Evolutionary conservation across 2,329 filamentous ascomycete species (phyloP), one percentile per base, ranked within the genome.

Genomic region (Sarocladium strictum): DNA sequence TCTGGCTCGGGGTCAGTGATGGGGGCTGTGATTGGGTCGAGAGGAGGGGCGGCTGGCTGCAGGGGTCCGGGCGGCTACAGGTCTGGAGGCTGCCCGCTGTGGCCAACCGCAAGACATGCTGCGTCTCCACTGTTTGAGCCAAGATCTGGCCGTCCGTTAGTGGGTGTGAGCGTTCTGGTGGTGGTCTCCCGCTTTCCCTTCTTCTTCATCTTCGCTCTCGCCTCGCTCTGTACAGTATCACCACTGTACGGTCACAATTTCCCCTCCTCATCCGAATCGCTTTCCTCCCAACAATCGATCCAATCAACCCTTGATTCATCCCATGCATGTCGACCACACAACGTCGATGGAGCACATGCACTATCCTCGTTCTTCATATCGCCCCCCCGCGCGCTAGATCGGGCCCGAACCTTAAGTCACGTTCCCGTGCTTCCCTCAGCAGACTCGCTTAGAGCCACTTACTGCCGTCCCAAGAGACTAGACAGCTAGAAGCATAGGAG

Each of bases 11-110:
- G 29, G 47, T 24, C 23, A 29, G 47, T 51, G 47, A 51, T 51
- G 47, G 47, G 47, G 47, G 47, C 27, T 12, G 47, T 51, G 47
- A 51, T 51, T 51, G 47, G 47, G 43, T 29, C 23, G 15, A n/a
- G 14, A 19, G 15, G 47, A 27, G 27, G 29, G 26, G 47, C 47
- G 47, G 47, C 35, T 35, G 47, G 27, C 27, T 19, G 27, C 47
- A 51, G 47, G 27, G 47, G 47, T 51, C 23, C n/a, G 27, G 47
- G 47, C 47, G 47, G 47, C 17, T 51, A 51, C 29, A 15, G 17
- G 12, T 29, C 15, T 29, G 24, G 29, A 5, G 3, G 11, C 17
- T 19, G n/a, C 47, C 23, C 6, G 19, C 15, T 5, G 23, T 12
- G 24, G 43, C 47, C 47, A 51, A 51, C 19, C 5, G 14, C 21